phyloP scores from a whole-genome alignment of 441 rosid species.

The Heliophila coronopifolia region DNA sequence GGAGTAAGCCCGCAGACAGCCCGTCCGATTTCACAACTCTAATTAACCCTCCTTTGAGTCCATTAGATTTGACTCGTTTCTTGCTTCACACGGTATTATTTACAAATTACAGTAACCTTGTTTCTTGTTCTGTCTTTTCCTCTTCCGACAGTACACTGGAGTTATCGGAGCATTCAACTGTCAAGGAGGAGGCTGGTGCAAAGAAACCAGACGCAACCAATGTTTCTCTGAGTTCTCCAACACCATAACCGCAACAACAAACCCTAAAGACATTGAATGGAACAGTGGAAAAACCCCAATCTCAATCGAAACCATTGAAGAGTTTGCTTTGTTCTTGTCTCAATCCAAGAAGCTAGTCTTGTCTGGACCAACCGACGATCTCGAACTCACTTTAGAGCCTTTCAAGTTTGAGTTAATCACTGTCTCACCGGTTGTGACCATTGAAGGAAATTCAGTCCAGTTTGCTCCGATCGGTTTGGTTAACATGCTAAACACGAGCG shows the following conservation, averaged over 20 bases:
- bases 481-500: slow-evolving; percentile 76
- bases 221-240: slow-evolving; percentile 46
- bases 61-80: slow-evolving; percentile 11
- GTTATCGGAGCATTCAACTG: slow-evolving; percentile 70
- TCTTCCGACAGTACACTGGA: slow-evolving; percentile 46
- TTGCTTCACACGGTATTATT: neutral
- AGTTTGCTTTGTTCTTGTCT: slow-evolving; percentile 55
- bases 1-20: too few relatives aligned
- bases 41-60: too few relatives aligned
- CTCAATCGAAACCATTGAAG: slow-evolving; percentile 39
- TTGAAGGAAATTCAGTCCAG: slow-evolving; percentile 33
- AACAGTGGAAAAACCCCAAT: slow-evolving; percentile 56
- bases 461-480: slow-evolving; percentile 72
- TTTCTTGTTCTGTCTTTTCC: slow-evolving; percentile 1
- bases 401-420: slow-evolving; percentile 57
- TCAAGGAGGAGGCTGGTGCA: slow-evolving; percentile 87
- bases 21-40: too few relatives aligned
- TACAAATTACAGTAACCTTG: neutral
- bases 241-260: slow-evolving; percentile 33
- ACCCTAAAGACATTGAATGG: slow-evolving; percentile 59
- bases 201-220: slow-evolving; percentile 48
- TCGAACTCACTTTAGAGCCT: slow-evolving; percentile 48
- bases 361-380: slow-evolving; percentile 34
- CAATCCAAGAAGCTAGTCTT: slow-evolving; percentile 49
- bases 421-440: slow-evolving; percentile 42